Evolutionary conservation across 208 protist genomes (phyloP), one percentile per base, ranked within the genome.

Genomic region (Leishmania lainsoni): DNA sequence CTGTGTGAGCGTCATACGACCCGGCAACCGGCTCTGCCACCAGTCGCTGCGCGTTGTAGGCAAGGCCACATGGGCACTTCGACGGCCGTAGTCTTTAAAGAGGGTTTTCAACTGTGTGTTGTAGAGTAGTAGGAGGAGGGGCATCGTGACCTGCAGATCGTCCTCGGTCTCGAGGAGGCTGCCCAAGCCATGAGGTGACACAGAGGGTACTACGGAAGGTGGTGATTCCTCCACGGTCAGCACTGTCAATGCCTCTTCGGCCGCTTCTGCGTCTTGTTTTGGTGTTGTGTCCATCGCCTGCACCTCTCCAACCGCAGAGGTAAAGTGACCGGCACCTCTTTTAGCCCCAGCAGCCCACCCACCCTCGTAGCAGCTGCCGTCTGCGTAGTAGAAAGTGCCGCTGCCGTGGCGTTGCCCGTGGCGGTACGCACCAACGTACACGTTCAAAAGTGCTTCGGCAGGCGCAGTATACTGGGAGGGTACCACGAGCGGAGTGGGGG

Each of bases 281-380:
- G n/a, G 16, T 35, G 45, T 54, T 48, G 39, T 10, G 48, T 35
- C 74, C 73, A 45, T 81, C 52, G 35, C 61, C 52, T 87, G 79
- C 32, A 88, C 78, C 22, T 88, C 83, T 29, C 94, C 94, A 32
- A 90, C 87, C 32, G 87, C 81, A 22, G 87, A 91, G 58, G 83
- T 92, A 76, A 93, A 93, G 61, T 74, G 80, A 35, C 95, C 94
- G 6, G 79, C 35, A 20, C 95, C 94, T 51, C 86, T 63, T 74
- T 95, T 94, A 59, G 86, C 81, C 45, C 88, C 92, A 42, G 79
- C 74, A n/a, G 71, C 42, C 93, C 96, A 98, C 75, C 87, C 81
- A 0, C 96, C 96, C 39, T 96, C 87, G 76, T 98, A 98, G 61
- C 78, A 88, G 81, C 91, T 93, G 61, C 96, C 95, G 82, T 98